Evolutionary conservation across 2,329 filamentous ascomycete genomes (phyloP), one percentile per base, ranked within the genome.

Genomic region (Aspergillus uvarum): DNA sequence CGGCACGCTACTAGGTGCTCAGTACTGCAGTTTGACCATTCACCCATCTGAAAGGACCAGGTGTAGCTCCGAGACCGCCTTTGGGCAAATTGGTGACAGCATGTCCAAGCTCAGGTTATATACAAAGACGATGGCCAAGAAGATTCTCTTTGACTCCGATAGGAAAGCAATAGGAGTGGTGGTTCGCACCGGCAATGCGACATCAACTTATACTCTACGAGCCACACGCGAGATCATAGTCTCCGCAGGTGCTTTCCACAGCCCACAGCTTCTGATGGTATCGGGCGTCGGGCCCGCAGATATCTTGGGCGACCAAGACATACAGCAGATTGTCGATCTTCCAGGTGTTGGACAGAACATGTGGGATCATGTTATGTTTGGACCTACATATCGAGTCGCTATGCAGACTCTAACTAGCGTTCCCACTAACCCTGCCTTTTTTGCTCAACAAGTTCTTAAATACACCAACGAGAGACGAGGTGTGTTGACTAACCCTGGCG

Each of bases 211-310:
- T 31, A 79, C 67, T 32, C 77, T 86, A 62, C 74, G 72, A 6
- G 82, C 84, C 42, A 79, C 14, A 19, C 38, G 74, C 32, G 84
- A 86, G 64, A 75, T 79, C 2, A 78, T 80, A 47, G 59, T 87
- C 2, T 77, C 82, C 0, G 81, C 79, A 1, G 85, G 85, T 6
- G 74, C 78, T 2, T 83, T 82, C 67, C 83, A 84, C 65, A 80
- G 81, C 0, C 83, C 84, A 0, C 82, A 85, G 61, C 70, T 85
- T 6, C 74, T 85, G 6, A 82, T 83, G 74, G 75, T 83, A 4
- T 82, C 80, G 47, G 82, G 83, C 1, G 70, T 80, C 59, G 82
- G 82, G 0, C 81, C 81, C 1, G 56, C 56, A 0, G 58, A 62
- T 16, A 60, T 58, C 4, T 65, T 75, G 5, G 38, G 62, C 19